Percentiles rank a stretch among this genome's conserved stretches.
phyloP scores from a whole-genome alignment of 306 rosid genomes.

The Rosa lucieae region DNA sequence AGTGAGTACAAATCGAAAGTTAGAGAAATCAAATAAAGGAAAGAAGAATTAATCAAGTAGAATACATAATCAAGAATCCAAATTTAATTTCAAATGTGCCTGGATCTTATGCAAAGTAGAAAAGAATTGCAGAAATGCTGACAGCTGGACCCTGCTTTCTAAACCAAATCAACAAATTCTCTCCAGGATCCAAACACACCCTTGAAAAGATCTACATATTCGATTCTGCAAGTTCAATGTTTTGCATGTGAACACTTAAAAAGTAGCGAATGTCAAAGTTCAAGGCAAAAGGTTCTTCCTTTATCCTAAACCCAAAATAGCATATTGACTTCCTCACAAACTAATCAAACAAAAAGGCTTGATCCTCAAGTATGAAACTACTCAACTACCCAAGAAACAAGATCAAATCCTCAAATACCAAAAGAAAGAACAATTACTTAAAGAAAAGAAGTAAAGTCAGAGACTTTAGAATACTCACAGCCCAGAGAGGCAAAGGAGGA shows the following conservation, averaged over 20 bases:
- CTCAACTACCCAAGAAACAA: not conserved
- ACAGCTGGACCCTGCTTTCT: not conserved
- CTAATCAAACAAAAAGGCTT: not conserved
- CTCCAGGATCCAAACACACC: slow-evolving; percentile 2
- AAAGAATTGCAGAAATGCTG: not conserved
- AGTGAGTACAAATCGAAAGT: not conserved
- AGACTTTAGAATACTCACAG: slow-evolving; percentile 47
- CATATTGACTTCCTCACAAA: not conserved
- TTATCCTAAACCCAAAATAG: not conserved
- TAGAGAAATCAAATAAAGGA: not conserved
- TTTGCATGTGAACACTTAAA: not conserved
- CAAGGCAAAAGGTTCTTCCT: not conserved
- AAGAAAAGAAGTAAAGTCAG: not conserved
- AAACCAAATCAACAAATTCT: not conserved
- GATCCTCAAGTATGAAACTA: not conserved
- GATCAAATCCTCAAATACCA: not conserved
- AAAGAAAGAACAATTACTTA: not conserved
- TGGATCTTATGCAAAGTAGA: not conserved
- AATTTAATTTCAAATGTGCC: not conserved
- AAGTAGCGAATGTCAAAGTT: not conserved
- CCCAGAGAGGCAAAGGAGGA: slow-evolving; percentile 73
- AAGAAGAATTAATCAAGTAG: too few species aligned
- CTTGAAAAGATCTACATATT: not conserved
- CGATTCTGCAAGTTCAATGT: not conserved
- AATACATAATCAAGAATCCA: not conserved